Evolutionary conservation across 2,329 filamentous ascomycete species (phyloP), one percentile per base, ranked within the genome.

Genomic region (Sordariomycetes sp.): DNA sequence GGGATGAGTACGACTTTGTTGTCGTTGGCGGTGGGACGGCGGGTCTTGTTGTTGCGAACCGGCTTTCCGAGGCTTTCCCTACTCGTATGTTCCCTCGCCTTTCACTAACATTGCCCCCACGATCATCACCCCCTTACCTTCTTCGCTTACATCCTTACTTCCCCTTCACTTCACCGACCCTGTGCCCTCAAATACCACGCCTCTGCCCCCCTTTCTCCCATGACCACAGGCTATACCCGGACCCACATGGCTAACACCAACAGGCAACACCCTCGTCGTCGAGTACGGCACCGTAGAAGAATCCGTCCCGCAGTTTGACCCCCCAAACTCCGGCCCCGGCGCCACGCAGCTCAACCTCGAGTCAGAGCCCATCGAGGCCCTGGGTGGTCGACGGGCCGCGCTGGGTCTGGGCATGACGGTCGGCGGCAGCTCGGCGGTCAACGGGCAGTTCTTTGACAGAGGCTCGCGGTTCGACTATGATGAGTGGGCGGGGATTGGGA

Each of bases 11-110:
- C 62, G 82, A 86, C 65, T 86, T 85, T 68, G 80, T 86, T 56
- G 73, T 86, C 35, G 75, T 84, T 34, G 83, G 83, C 3, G 78
- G 71, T n/a, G 83, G 83, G 60, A 79, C 82, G 6, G 81, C 76
- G 54, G 83, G 83, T 56, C 77, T 85, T 42, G 70, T 73, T 54
- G 76, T 85, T 48, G 81, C 82, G 1, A 80, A 84, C 67, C 78
- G 60, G 8, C 56, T 62, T 2, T 82, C 81, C 35, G 80, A 85
- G 65, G 59, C 62, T 8, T 57, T 57, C 25, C 55, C 55, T 8
- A 35, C 53, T 15, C 55, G 55, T 57, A 53, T 5, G 55, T 55
- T 25, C 36, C 28, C 20, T 54, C 10, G 5, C 17, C 20, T 22
- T 24, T 51, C 22, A 13, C 20, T 28, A 35, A 35, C 22, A 22